Evolutionary conservation across 225 moss, liverwort and hornwort genomes (phyloP).

Genomic region (Climacium dendroides): DNA sequence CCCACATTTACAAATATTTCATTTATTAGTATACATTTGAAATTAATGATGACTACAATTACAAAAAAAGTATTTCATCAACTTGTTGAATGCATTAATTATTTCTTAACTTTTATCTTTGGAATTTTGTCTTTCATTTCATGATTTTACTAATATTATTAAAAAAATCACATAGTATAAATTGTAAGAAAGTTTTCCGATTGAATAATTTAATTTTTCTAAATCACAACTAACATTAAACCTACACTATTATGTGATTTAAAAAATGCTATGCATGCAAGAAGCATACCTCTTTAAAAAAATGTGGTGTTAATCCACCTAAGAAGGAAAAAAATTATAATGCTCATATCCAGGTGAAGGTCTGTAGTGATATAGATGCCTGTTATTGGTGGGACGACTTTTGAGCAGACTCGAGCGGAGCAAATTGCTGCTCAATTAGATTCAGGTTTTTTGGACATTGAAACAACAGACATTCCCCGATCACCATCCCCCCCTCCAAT

Average conservation of each 20-base stretch:
- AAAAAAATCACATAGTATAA: rapidly evolving
- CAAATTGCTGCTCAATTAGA: slow-evolving; percentile 95
- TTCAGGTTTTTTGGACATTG: slow-evolving; percentile 58
- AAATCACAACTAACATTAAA: not conserved
- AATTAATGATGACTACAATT: not conserved
- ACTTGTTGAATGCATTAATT: not conserved
- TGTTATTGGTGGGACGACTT: slow-evolving; percentile 94
- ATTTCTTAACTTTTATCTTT: not conserved
- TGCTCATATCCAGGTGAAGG: slow-evolving; percentile 88
- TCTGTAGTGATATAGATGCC: slow-evolving; percentile 83
- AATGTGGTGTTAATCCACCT: slow-evolving; percentile 21
- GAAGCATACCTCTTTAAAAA: not conserved
- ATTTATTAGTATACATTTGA: not conserved
- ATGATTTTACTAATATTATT: not conserved
- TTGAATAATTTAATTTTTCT: not conserved
- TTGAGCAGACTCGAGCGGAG: slow-evolving; percentile 99
- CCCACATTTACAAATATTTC: no score
- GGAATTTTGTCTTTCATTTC: not conserved
- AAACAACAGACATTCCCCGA: slow-evolving; percentile 27
- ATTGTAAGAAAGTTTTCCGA: not conserved
- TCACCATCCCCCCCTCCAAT: slow-evolving; percentile 88
- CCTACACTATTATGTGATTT: not conserved
- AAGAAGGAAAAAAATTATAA: slow-evolving; percentile 23
- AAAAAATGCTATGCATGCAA: not conserved
- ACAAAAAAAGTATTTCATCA: not conserved